Conservation (phyloP, 148 eudicot species). For the Salicornia ramosissima region DNA sequence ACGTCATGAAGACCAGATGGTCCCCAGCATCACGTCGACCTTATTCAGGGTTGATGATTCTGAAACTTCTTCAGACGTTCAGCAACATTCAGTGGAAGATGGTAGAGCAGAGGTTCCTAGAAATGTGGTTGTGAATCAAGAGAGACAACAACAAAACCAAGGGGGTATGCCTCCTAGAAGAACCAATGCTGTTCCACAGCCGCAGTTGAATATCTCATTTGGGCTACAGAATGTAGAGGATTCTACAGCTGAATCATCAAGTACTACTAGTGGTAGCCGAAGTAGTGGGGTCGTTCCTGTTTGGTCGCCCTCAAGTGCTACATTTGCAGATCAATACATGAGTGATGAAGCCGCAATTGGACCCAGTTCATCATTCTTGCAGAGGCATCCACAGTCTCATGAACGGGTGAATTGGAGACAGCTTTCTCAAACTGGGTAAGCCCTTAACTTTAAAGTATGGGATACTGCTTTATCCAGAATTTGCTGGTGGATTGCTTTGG, state of each 20-base stretch:
- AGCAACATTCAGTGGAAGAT: conserved; percentile 35
- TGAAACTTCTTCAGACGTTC: conserved; percentile 63
- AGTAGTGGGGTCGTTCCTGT: conserved; percentile 92
- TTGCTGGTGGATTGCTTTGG: background rate
- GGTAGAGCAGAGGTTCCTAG: conserved; percentile 85
- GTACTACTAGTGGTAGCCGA: conserved; percentile 39
- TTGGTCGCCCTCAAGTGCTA: conserved; percentile 77
- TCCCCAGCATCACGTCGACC: conserved; percentile 82
- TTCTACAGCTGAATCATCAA: conserved; percentile 71
- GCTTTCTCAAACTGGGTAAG: conserved; percentile 95
- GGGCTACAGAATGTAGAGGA: conserved; percentile 53
- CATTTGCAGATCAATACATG: conserved; percentile 57
- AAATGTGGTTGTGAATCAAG: conserved; percentile 38
- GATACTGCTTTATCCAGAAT: conserved; percentile 1
- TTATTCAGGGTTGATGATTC: conserved; percentile 56
- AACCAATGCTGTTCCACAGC: conserved; percentile 21
- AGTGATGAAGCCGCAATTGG: conserved; percentile 60
- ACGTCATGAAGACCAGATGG: conserved; percentile 88
- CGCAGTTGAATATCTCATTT: conserved; percentile 32
- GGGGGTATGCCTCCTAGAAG: conserved; percentile 26
- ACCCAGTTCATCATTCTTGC: conserved; percentile 58
- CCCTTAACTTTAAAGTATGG: conserved; percentile 5
- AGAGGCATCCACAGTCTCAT: conserved; percentile 85
- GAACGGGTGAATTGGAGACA: conserved; percentile 72
- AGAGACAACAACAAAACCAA: conserved; percentile 21